A percentile compares a stretch with the other conserved stretches of the same genome.
phyloP scores from a whole-genome alignment of 2,329 filamentous ascomycete genomes.

The Diplodia corticola region DNA sequence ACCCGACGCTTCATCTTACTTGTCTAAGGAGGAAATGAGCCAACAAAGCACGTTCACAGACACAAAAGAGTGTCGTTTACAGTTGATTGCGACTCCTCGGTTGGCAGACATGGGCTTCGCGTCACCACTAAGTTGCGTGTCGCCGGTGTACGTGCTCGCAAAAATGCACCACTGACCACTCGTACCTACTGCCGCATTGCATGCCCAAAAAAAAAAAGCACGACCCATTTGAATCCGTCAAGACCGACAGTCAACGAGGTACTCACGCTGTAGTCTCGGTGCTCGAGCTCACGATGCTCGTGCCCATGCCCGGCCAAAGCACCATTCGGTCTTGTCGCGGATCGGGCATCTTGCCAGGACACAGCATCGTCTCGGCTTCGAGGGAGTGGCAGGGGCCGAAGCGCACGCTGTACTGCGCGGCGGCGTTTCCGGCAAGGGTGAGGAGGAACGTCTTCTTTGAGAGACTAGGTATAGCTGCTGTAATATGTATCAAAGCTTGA shows the following conservation, averaged over 20 bases:
- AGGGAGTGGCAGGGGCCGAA: constrained; percentile 36
- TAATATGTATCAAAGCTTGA: neutral
- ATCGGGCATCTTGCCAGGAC: constrained; percentile 44
- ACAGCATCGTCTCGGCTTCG: constrained; percentile 47
- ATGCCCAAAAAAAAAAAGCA: neutral
- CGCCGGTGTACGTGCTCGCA: constrained; percentile 37
- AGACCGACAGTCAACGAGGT: too few relatives aligned
- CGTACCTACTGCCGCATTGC: constrained; percentile 9
- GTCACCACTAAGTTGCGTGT: constrained; percentile 38
- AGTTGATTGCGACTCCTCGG: constrained; percentile 45
- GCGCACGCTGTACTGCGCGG: constrained; percentile 25
- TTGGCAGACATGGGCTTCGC: constrained; percentile 30
- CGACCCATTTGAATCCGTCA: neutral
- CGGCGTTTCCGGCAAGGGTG: constrained; percentile 24
- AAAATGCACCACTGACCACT: constrained; percentile 44
- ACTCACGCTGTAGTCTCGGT: neutral
- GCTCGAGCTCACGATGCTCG: constrained; percentile 39
- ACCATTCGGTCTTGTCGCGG: constrained; percentile 40
- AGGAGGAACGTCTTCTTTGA: constrained; percentile 24
- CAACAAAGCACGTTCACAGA: neutral
- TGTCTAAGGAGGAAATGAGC: constrained; percentile 28
- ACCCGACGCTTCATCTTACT: constrained; percentile 41
- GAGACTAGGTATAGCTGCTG: constrained; percentile 13
- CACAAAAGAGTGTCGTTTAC: neutral
- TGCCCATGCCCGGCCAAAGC: constrained; percentile 55